Evolutionary conservation across 1,139 yeast species (phyloP).

Genomic region (Scheffersomyces titani): DNA sequence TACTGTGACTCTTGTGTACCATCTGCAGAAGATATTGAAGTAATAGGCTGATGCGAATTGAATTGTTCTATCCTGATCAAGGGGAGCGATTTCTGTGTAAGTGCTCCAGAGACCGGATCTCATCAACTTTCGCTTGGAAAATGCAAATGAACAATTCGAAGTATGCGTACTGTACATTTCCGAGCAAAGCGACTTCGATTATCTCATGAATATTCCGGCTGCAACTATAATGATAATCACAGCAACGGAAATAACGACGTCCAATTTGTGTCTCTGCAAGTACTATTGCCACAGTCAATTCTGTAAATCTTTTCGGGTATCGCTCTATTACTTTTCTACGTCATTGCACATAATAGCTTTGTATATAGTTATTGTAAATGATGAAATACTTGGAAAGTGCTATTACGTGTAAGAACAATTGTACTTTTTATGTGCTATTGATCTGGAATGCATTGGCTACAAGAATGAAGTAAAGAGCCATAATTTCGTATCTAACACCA

Average conservation of each 20-base stretch:
- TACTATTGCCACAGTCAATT: too few species aligned
- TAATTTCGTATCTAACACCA: too few species aligned
- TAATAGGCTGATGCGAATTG: background rate
- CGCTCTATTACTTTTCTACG: too few species aligned
- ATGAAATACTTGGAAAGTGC: too few species aligned
- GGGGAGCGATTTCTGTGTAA: background rate
- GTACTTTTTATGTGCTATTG: background rate
- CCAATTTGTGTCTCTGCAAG: background rate
- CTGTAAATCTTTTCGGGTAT: background rate
- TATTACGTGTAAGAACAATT: background rate
- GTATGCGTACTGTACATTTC: background rate
- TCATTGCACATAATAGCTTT: background rate
- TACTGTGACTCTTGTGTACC: background rate
- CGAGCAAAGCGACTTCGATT: background rate
- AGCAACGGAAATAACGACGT: background rate
- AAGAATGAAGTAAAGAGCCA: background rate
- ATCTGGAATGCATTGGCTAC: background rate
- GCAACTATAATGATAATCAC: background rate
- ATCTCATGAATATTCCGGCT: background rate
- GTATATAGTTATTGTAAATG: too few species aligned
- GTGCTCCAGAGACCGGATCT: background rate
- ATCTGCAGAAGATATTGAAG: background rate
- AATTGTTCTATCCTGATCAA: background rate
- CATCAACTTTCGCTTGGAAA: background rate
- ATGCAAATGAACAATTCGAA: too few species aligned